phyloP scores from a whole-genome alignment of 371 early-diverging fungal genomes.

The Lichtheimia corymbifera region DNA sequence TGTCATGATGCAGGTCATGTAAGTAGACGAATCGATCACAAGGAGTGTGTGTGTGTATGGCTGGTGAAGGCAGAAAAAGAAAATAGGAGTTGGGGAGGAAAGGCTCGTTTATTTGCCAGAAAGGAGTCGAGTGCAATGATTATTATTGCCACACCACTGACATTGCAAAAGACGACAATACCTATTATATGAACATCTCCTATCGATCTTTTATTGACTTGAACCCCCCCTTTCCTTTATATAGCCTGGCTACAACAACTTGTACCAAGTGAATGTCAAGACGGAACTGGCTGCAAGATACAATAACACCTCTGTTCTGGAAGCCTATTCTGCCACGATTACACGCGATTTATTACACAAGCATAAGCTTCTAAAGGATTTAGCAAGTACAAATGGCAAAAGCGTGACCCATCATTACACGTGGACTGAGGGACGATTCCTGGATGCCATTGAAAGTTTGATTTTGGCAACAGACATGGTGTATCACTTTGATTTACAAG shows the following conservation, averaged over 20 bases:
- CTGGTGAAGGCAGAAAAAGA: slow-evolving; percentile 13
- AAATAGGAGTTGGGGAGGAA: slow-evolving; percentile 1
- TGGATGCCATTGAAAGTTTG: slow-evolving; percentile 53
- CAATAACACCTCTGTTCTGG: slow-evolving; percentile 74
- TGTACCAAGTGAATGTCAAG: slow-evolving; percentile 78
- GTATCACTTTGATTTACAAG: slow-evolving; percentile 78
- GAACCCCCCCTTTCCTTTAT: background rate
- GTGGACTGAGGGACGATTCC: slow-evolving; percentile 47
- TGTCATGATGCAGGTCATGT: slow-evolving; percentile 92
- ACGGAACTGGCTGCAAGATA: slow-evolving; percentile 66
- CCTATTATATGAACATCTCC: no score
- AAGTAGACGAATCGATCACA: slow-evolving; percentile 35
- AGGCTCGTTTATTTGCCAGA: slow-evolving; percentile 2
- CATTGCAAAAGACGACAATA: no score
- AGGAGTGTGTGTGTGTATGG: background rate
- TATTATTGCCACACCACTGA: slow-evolving; percentile 4
- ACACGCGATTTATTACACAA: slow-evolving; percentile 61
- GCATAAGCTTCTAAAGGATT: slow-evolving; percentile 54
- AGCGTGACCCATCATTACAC: slow-evolving; percentile 5
- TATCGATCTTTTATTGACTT: no score
- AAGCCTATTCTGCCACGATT: slow-evolving; percentile 74
- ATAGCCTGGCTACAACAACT: slow-evolving; percentile 86
- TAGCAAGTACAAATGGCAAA: background rate
- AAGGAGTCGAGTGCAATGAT: background rate
- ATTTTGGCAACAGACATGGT: slow-evolving; percentile 91